Evolutionary conservation across 129 eudicot genomes (phyloP), one percentile per base, ranked within the genome.

Genomic region (Tanacetum coccineum): DNA sequence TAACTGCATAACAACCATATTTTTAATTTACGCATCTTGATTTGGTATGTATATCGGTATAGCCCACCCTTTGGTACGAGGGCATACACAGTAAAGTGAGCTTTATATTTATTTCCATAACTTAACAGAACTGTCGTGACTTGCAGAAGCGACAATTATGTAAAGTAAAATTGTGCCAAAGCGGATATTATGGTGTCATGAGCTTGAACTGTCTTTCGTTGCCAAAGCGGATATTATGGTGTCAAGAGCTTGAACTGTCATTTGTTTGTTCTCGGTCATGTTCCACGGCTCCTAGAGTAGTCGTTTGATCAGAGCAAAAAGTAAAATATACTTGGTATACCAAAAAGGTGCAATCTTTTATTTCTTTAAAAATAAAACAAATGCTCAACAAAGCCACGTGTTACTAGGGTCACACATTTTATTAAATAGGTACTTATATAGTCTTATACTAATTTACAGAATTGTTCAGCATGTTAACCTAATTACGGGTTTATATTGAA

Each of bases 61-160:
- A 9, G 4, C 57, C 57, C 67, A 57, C 67, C 59, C 14, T 68
- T 42, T 42, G 14, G 45, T 26, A 66, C 20, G 9, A 52, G 15
- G 62, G 40, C 30, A 13, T 1, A 22, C 2, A 2, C 2, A 22
- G 25, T 22, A 1, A 22, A 22, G 25, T 22, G 25, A 22, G 25
- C 25, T 22, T 22, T 22, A 22, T 4, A 17, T 20, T 82, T 80
- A 91, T 74, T 94, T 94, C 99, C 99, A 94, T 59, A 94, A 64
- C 76, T 89, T 94, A 51, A 94, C 93, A 6, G 93, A 84, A 62
- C 85, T 84, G 80, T 89, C 95, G 17, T 94, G 99, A 70, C 99
- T 87, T 59, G 95, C 95, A 6, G 99, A 94, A 11, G 97, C 99
- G 61, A 94, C 95, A 95, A 89, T 89, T 67, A 96, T 95, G n/a